These are phyloP conservation scores for Tetrahymena elliotti DNA, from an alignment of 73 alveolate species.

Conservation along the genomic window DNA sequence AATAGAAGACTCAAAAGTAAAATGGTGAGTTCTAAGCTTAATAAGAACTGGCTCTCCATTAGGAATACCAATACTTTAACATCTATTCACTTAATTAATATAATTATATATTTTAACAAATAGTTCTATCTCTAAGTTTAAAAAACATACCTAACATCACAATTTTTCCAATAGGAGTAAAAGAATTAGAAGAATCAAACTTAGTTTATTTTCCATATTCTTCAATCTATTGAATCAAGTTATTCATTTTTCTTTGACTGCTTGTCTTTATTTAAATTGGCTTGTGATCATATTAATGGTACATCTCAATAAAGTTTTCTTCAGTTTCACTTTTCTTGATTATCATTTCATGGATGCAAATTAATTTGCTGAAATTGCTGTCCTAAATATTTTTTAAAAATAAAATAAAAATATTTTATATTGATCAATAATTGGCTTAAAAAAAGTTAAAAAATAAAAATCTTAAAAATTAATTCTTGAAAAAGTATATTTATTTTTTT, in stretches of 20 bases:
- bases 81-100: not conserved
- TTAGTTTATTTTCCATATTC: not conserved
- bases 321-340: not conserved
- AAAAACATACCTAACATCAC: not conserved
- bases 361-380: not conserved
- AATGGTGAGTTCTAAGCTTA: not conserved
- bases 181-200: not conserved
- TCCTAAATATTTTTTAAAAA: not conserved
- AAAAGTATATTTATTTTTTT: too few relatives aligned
- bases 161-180: not conserved
- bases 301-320: not conserved
- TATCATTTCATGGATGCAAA: not conserved
- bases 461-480: too few relatives aligned
- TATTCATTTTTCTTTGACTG: not conserved
- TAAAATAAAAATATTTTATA: too few relatives aligned
- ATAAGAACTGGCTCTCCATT: not conserved
- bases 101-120: too few relatives aligned
- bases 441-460: too few relatives aligned
- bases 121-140: not conserved
- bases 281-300: not conserved
- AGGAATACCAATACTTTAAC: not conserved
- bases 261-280: not conserved
- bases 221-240: not conserved
- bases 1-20: not conserved
- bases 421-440: too few relatives aligned